Base-by-base conservation (phyloP, 371 early-diverging fungal species). In the Mucor velutinosus region DNA sequence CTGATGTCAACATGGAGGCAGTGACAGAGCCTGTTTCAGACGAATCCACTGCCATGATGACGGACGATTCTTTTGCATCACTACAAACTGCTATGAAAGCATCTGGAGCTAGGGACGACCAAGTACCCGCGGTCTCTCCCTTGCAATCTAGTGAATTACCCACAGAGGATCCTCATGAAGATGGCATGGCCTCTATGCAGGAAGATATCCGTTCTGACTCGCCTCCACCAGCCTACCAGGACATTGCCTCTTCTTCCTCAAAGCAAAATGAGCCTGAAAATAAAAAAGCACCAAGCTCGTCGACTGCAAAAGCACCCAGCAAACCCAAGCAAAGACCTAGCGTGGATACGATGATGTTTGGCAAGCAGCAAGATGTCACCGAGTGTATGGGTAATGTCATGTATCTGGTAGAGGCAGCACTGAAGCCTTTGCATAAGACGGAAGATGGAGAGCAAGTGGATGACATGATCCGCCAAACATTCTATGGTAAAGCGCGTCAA, bases 381-480 rank as follows among this genome's bases (percentile, higher is more conserved):
- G 92, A 92, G 73, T 90, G 89, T 63, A 90, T 92, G 92, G 88
- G 90, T 25, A 88, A 88, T 51, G 83, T 90, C 41, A 82, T 89
- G 80, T 87, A 84, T 41, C 69, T 89, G 57, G 76, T 90, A 0
- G 90, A 92, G 63, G 78, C 83, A 7, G 84, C 87, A 0, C 65
- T 87, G 5, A 77, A 78, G 32, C 79, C 84, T 0, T 21, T 72
- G 17, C 72, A 75, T 37, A 76, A 66, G n/a, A 69, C 71, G 15
- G 63, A 74, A 49, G 72, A 76, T 29, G 73, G 73, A 0, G 82
- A 80, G 37, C 79, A 83, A 58, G 66, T 69, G 0, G 69, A 77
- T 21, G 82, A 84, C 57, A 77, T 81, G 76, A 72, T 84, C 39
- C 74, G 81, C 10, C 76, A 80, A 45, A 66, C 87, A 8, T 90